Conservation (phyloP, 208 protist genomes). For the Angomonas ambiguus region DNA sequence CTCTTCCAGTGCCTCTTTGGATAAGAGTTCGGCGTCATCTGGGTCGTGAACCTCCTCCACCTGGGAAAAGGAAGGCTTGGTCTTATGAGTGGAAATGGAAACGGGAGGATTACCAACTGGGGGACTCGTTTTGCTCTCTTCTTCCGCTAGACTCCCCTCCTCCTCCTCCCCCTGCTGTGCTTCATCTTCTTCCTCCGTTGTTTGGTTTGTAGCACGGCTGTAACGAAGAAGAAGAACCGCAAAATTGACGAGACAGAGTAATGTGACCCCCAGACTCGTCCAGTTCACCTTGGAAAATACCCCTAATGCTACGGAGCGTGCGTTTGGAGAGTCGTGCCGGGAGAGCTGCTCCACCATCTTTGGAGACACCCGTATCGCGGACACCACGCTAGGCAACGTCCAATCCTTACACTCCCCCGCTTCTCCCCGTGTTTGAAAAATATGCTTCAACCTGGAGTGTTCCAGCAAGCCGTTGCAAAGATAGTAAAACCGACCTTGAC, state of each 20-base stretch:
- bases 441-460: background rate
- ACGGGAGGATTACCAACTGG: background rate
- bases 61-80: background rate
- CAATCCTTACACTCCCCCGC: background rate
- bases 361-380: background rate
- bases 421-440: background rate
- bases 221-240: background rate
- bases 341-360: background rate
- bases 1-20: constrained; percentile 16
- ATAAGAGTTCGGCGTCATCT: background rate
- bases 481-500: constrained; percentile 30
- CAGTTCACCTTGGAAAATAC: background rate
- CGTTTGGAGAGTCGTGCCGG: background rate
- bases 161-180: background rate
- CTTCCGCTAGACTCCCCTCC: background rate
- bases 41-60: background rate
- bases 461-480: constrained; percentile 17
- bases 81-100: background rate
- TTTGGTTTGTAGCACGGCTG: background rate
- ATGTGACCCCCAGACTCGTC: background rate
- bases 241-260: background rate
- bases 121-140: background rate
- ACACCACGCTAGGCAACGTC: background rate
- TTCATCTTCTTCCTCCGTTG: background rate
- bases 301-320: background rate